Base-by-base conservation (phyloP, 805 yeast species). In the Metschnikowia peoriensis region DNA sequence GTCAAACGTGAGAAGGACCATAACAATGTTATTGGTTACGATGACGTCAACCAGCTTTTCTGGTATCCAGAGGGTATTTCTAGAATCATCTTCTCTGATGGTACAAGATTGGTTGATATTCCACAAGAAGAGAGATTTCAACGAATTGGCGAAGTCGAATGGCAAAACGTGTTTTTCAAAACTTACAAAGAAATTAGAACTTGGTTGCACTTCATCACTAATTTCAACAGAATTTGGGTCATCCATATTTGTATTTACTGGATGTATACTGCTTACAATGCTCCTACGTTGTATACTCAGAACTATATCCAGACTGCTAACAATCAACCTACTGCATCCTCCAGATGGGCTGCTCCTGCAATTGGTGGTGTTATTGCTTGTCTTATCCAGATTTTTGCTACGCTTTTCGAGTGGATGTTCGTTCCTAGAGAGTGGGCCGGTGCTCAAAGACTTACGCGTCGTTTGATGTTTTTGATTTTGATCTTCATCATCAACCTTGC, bases 31-130 rank as follows among this genome's bases (percentile, higher is more conserved):
- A 81, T 88, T 64, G 96, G 99, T 71, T 94, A 94, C 71, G 99
- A 94, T 77, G 99, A 94, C 78, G 96, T 94, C 55, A 94, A 94
- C 73, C 99, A 94, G 79, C 81, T 94, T 63, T 94, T 96, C 76
- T 94, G 99, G 99, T 94, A 96, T 75, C 97, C 98, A 45, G 98
- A 96, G 76, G 99, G 99, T 80, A 88, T 94, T 60, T 86, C 96
- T 54, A 86, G 94, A 73, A 92, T 94, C 63, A 82, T 86, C 47
- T 82, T 93, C 64, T 94, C 88, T 68, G 98, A 94, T 68, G 97
- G 97, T 60, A 79, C 96, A 16, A 85, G 97, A 69, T 78, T 94
- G 62, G 89, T 92, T 48, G 98, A 94, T 63, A 75, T 92, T 63
- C 96, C 97, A 38, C 82, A 84, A 53, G 89, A 84, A 64, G 97